phyloP scores from a whole-genome alignment of 2,329 filamentous ascomycete genomes.

The Talaromyces pinophilus region DNA sequence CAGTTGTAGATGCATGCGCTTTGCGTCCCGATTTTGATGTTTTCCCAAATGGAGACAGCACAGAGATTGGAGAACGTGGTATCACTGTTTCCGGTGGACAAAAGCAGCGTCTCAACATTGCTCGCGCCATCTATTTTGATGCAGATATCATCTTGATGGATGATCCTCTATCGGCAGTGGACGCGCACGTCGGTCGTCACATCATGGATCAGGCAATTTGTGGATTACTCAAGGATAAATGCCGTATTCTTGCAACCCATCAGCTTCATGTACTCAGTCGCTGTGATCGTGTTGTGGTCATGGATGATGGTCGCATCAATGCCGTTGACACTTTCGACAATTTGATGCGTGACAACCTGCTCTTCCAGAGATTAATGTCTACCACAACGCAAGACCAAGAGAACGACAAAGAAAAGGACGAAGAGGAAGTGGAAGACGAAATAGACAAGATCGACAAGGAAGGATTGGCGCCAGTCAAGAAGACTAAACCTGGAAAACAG shows the following conservation, averaged over 20 bases:
- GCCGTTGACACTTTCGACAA: slow-evolving; percentile 88
- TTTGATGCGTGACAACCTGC: slow-evolving; percentile 74
- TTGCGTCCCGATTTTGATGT: slow-evolving; percentile 84
- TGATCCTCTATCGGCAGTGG: slow-evolving; percentile 60
- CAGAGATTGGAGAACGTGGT: slow-evolving; percentile 91
- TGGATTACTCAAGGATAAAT: slow-evolving; percentile 84
- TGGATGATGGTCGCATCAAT: slow-evolving; percentile 81
- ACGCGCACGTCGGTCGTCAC: slow-evolving; percentile 62
- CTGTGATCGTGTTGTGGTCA: slow-evolving; percentile 90
- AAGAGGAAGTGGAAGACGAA: slow-evolving; percentile 51
- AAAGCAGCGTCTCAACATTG: slow-evolving; percentile 93
- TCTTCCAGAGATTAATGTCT: slow-evolving; percentile 79
- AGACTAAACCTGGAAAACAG: slow-evolving; percentile 40
- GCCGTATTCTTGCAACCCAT: slow-evolving; percentile 88
- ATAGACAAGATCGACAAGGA: slow-evolving; percentile 33
- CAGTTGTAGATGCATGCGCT: slow-evolving; percentile 84
- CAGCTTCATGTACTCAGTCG: slow-evolving; percentile 89
- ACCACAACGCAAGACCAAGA: slow-evolving; percentile 69
- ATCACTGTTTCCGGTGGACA: slow-evolving; percentile 95
- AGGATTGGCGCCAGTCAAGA: slow-evolving; percentile 45
- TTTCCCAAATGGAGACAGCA: slow-evolving; percentile 83
- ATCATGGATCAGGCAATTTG: slow-evolving; percentile 95
- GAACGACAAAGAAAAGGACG: slow-evolving; percentile 46
- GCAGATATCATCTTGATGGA: slow-evolving; percentile 65
- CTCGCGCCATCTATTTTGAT: slow-evolving; percentile 69